A percentile compares a stretch with the other conserved stretches of the same genome.
Conservation (phyloP, 495 filamentous ascomycete genomes). For the Neurospora sp. region DNA sequence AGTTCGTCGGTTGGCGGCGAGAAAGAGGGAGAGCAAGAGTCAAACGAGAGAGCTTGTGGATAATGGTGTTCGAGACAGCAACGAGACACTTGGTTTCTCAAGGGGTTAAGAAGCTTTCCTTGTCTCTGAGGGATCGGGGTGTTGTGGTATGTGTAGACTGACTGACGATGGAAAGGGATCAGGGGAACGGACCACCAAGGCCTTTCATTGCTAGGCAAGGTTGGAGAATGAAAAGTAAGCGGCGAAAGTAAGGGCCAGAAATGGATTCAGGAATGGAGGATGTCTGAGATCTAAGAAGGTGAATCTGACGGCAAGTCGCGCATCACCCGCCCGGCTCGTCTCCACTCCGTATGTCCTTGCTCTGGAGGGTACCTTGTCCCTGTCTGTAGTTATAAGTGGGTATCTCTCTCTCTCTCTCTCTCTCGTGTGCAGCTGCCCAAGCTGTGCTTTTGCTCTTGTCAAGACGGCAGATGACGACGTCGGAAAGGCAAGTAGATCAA, state of each 20-base stretch:
- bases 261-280: constrained; percentile 16
- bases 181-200: constrained; percentile 18
- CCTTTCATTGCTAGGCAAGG: constrained; percentile 21
- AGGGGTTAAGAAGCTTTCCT: constrained; percentile 2
- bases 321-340: constrained; percentile 4
- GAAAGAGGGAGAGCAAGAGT: constrained; percentile 8
- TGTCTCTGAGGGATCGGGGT: constrained; percentile 3
- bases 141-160: constrained; percentile 6
- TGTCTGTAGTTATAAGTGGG: not conserved
- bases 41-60: not conserved
- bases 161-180: constrained; percentile 5
- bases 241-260: constrained; percentile 1
- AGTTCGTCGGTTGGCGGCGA: constrained; percentile 20
- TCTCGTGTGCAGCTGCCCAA: not conserved
- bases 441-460: constrained; percentile 7
- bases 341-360: constrained; percentile 2
- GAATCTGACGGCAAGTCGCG: constrained; percentile 6
- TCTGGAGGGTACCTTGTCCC: not conserved
- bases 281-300: constrained; percentile 15
- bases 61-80: constrained; percentile 15
- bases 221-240: constrained; percentile 10
- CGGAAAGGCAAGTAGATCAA: not conserved
- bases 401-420: not conserved
- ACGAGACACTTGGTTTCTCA: constrained; percentile 17
- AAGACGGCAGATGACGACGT: constrained; percentile 8